These are phyloP conservation scores for Macrolepiota fuliginosa DNA, from an alignment of 768 basidiomycete species.

Conservation along the genomic window DNA sequence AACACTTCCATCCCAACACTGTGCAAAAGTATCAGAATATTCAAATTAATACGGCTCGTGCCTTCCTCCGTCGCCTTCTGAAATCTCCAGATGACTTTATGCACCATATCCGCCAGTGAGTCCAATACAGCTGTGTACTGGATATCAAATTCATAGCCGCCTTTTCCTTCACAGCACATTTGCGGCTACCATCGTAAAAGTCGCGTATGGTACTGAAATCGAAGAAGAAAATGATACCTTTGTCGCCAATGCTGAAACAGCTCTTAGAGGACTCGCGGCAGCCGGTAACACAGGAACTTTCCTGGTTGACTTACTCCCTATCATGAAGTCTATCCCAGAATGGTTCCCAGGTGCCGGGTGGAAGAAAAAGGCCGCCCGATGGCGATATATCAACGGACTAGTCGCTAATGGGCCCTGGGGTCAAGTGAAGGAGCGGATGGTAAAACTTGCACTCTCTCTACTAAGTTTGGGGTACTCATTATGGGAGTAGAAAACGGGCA, in stretches of 20 bases:
- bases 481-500: neutral
- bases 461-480: neutral
- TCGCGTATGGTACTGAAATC: conserved; percentile 32
- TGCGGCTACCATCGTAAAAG: conserved; percentile 25
- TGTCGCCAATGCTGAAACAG: conserved; percentile 27
- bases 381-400: conserved; percentile 24
- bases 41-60: conserved; percentile 8
- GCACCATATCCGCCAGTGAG: conserved; percentile 44
- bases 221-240: conserved; percentile 31
- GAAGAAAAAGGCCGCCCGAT: conserved; percentile 29
- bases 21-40: conserved; percentile 3
- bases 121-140: neutral
- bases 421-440: conserved; percentile 27
- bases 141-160: too few relatives aligned
- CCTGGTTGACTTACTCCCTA: conserved; percentile 31
- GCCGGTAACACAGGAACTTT: conserved; percentile 29
- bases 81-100: conserved; percentile 34
- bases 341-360: conserved; percentile 39
- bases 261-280: conserved; percentile 22
- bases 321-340: conserved; percentile 33
- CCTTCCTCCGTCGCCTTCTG: too few relatives aligned
- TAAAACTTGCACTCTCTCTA: conserved; percentile 12
- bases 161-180: conserved; percentile 27
- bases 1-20: conserved; percentile 13
- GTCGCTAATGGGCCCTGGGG: conserved; percentile 32